phyloP scores from a whole-genome alignment of 495 filamentous ascomycete genomes.

The Massariosphaeria phaeospora region DNA sequence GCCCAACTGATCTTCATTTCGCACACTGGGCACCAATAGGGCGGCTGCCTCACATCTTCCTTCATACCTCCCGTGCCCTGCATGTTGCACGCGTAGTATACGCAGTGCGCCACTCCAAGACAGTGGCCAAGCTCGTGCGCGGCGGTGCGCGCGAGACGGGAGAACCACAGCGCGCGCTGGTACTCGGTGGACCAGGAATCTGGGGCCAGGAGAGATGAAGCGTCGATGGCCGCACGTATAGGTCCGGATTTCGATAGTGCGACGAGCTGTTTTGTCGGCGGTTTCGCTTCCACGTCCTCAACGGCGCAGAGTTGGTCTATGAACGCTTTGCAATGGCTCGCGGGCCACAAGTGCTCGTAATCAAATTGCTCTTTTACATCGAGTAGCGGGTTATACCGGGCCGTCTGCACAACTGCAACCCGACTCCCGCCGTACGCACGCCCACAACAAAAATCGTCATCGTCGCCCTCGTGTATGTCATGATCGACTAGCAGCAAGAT shows the following conservation, averaged over 20 bases:
- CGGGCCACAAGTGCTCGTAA: slow-evolving; percentile 57
- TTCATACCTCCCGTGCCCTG: slow-evolving; percentile 55
- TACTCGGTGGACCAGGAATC: slow-evolving; percentile 7
- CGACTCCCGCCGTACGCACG: slow-evolving; percentile 61
- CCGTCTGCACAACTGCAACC: slow-evolving; percentile 55
- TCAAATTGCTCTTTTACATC: slow-evolving; percentile 47
- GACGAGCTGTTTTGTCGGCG: background rate
- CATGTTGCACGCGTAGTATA: slow-evolving; percentile 68
- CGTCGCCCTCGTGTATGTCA: slow-evolving; percentile 63
- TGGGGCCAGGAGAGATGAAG: background rate
- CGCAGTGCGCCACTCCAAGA: slow-evolving; percentile 60
- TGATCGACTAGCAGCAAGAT: slow-evolving; percentile 54
- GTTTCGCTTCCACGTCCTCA: slow-evolving; percentile 3
- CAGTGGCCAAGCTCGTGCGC: slow-evolving; percentile 65
- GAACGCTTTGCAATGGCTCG: slow-evolving; percentile 54
- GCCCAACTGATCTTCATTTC: slow-evolving; percentile 50
- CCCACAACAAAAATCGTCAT: slow-evolving; percentile 64
- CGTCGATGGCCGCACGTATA: slow-evolving; percentile 18
- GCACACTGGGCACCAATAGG: slow-evolving; percentile 63
- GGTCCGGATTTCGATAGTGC: background rate
- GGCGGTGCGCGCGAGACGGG: slow-evolving; percentile 52
- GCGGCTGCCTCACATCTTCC: slow-evolving; percentile 63
- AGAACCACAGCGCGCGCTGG: slow-evolving; percentile 51
- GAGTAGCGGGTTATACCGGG: slow-evolving; percentile 55
- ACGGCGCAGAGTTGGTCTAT: slow-evolving; percentile 39